phyloP scores from a whole-genome alignment of 2,329 filamentous ascomycete genomes.

The Colletotrichum caudatum region DNA sequence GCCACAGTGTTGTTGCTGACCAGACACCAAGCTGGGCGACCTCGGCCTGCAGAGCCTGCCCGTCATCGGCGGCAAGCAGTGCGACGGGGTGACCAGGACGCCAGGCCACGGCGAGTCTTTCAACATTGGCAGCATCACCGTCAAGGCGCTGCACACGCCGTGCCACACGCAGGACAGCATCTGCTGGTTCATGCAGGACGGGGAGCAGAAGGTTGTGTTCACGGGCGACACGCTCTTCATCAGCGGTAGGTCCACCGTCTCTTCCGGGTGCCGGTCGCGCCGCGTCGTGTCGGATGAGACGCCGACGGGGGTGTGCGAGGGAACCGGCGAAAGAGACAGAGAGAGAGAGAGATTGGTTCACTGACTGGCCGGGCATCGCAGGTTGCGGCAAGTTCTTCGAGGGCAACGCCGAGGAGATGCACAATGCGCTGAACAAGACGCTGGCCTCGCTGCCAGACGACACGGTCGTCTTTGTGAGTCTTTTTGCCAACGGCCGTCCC shows the following conservation, averaged over 20 bases:
- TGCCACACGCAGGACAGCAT: constrained; percentile 99
- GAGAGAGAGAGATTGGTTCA: background rate
- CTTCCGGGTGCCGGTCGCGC: background rate
- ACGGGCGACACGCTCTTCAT: constrained; percentile 98
- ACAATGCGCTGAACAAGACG: constrained; percentile 89
- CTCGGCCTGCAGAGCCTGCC: constrained; percentile 72
- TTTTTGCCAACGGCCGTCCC: background rate
- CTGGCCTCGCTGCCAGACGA: constrained; percentile 86
- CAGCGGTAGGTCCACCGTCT: constrained; percentile 68
- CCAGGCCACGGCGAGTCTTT: constrained; percentile 82
- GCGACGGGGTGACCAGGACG: constrained; percentile 81
- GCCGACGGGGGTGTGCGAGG: background rate
- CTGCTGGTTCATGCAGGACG: constrained; percentile 92
- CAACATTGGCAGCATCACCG: constrained; percentile 83
- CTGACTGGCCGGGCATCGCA: constrained; percentile 48
- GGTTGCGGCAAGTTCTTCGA: constrained; percentile 98
- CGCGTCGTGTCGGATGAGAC: background rate
- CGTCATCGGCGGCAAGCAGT: constrained; percentile 90
- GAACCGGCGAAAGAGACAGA: no score
- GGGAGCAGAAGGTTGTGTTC: constrained; percentile 81
- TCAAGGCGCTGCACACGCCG: constrained; percentile 92
- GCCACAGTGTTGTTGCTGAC: background rate
- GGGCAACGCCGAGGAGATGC: constrained; percentile 89
- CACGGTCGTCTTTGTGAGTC: constrained; percentile 86
- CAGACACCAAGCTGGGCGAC: constrained; percentile 50